These are phyloP conservation scores for Wickerhamiella occidentalis DNA, from an alignment of 805 yeast species.

Conservation along the genomic window DNA sequence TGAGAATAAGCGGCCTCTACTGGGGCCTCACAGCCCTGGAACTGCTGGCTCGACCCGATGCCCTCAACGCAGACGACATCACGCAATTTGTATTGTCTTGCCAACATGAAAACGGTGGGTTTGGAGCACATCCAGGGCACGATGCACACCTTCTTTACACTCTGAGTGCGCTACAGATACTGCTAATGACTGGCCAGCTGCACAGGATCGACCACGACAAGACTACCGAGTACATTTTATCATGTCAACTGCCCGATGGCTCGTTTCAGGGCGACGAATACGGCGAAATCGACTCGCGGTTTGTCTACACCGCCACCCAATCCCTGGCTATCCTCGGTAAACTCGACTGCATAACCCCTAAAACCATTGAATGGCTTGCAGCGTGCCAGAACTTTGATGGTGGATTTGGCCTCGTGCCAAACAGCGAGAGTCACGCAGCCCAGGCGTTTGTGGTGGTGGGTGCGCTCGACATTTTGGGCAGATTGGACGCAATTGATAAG, in stretches of 20 bases:
- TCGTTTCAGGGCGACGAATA: conserved; percentile 80
- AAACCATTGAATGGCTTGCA: conserved; percentile 53
- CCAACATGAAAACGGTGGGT: conserved; percentile 46
- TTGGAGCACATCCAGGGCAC: conserved; percentile 80
- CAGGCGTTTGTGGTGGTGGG: conserved; percentile 67
- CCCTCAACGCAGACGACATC: conserved; percentile 51
- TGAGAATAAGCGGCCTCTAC: conserved; percentile 77
- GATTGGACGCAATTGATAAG: conserved; percentile 38
- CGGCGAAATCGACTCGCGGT: conserved; percentile 89
- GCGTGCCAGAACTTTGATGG: conserved; percentile 87
- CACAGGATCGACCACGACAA: conserved; percentile 30
- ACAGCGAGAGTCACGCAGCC: conserved; percentile 92
- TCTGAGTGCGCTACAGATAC: conserved; percentile 71
- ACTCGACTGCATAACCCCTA: conserved; percentile 39
- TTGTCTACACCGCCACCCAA: conserved; percentile 71
- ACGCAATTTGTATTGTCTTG: conserved; percentile 60
- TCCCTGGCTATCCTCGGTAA: conserved; percentile 57
- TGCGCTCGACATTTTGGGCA: conserved; percentile 55
- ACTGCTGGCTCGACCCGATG: conserved; percentile 42
- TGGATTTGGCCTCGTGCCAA: conserved; percentile 86
- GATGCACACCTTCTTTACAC: conserved; percentile 83
- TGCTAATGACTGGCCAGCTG: conserved; percentile 52
- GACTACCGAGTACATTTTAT: conserved; percentile 27
- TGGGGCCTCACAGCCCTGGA: conserved; percentile 85
- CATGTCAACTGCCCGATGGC: conserved; percentile 48